phyloP scores from a whole-genome alignment of 345 rosid genomes.

The Citrus trifoliata region DNA sequence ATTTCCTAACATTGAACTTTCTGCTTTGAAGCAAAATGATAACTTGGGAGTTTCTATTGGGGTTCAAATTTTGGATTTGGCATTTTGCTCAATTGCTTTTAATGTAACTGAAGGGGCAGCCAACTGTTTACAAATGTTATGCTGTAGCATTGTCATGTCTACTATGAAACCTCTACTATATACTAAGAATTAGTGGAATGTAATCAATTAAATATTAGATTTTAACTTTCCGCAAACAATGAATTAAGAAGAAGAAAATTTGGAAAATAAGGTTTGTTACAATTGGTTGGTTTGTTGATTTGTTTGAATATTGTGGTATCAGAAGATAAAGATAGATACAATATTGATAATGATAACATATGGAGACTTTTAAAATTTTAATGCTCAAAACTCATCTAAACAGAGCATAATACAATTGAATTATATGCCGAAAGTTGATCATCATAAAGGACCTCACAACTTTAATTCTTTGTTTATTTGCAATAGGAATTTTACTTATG shows the following conservation, averaged over 20 bases:
- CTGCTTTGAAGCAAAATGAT: too few species aligned
- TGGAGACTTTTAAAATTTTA: not conserved
- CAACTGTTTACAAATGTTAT: not conserved
- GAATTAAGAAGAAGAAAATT: not conserved
- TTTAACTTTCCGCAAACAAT: slow-evolving; percentile 15
- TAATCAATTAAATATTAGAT: slow-evolving; percentile 16
- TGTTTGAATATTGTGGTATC: not conserved
- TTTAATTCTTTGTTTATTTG: too few species aligned
- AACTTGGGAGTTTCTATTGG: too few species aligned
- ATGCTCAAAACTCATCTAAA: too few species aligned
- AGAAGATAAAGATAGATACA: not conserved
- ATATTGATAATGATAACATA: not conserved
- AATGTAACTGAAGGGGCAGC: not conserved
- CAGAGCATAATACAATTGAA: too few species aligned
- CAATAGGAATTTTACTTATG: too few species aligned
- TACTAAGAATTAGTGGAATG: slow-evolving; percentile 12
- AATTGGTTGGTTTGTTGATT: not conserved
- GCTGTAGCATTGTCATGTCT: not conserved
- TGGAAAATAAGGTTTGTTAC: not conserved
- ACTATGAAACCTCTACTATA: not conserved
- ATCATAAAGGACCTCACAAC: too few species aligned
- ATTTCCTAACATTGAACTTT: too few species aligned
- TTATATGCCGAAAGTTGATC: not conserved
- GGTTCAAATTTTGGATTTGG: too few species aligned
- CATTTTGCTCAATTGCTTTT: not conserved